Evolutionary conservation across 768 basidiomycete species (phyloP).

Genomic region (Mycena rosella): DNA sequence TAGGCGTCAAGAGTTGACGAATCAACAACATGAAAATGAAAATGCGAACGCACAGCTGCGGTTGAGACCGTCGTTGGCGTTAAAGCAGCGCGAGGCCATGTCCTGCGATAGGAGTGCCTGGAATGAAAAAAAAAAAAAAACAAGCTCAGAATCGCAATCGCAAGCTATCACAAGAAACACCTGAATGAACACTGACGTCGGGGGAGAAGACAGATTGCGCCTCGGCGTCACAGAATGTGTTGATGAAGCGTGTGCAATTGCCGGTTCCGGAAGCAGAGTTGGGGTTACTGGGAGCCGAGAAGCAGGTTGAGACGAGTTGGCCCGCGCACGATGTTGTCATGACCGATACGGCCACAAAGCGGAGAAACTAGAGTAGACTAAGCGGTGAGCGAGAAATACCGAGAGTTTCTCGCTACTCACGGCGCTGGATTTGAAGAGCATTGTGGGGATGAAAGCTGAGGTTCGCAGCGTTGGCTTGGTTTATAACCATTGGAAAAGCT

Average conservation of each 20-base stretch:
- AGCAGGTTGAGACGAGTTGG: slow-evolving; percentile 26
- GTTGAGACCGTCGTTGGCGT: slow-evolving; percentile 11
- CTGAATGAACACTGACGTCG: slow-evolving; percentile 22
- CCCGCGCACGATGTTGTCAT: slow-evolving; percentile 16
- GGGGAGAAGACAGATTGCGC: slow-evolving; percentile 22
- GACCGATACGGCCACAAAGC: slow-evolving; percentile 16
- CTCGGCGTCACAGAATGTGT: slow-evolving; percentile 27
- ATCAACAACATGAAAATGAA: slow-evolving; percentile 14
- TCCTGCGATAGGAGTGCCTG: slow-evolving; percentile 24
- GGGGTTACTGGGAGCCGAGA: slow-evolving; percentile 22
- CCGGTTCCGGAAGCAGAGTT: slow-evolving; percentile 18
- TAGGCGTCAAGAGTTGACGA: slow-evolving; percentile 16
- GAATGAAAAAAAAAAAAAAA: slow-evolving; percentile 14
- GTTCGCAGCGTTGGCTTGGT: slow-evolving; percentile 12
- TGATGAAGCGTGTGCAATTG: slow-evolving; percentile 27
- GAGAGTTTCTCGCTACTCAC: slow-evolving; percentile 20
- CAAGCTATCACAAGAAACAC: slow-evolving; percentile 12
- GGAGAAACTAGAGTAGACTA: slow-evolving; percentile 14
- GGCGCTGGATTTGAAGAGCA: slow-evolving; percentile 22
- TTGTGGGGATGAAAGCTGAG: slow-evolving; percentile 18
- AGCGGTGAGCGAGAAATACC: slow-evolving; percentile 14
- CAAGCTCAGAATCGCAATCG: neutral
- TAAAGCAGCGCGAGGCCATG: slow-evolving; percentile 30
- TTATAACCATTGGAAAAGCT: slow-evolving; percentile 18
- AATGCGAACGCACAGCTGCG: slow-evolving; percentile 20